These are phyloP conservation scores for Peronospora tabacina DNA, from an alignment of 352 stramenopile genomes.

Conservation along the genomic window DNA sequence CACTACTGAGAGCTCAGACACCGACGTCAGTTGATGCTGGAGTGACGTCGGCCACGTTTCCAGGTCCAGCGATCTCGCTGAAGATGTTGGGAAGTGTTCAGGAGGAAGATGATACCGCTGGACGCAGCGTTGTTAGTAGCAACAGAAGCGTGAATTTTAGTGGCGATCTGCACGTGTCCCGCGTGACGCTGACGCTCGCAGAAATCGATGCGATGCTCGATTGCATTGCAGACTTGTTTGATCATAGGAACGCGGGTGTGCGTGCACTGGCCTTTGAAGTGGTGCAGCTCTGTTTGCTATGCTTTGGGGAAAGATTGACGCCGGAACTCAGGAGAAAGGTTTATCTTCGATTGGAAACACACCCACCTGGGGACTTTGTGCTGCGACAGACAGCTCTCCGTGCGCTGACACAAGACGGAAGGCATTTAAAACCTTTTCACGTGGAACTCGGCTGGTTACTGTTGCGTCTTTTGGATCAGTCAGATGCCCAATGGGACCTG, in stretches of 20 bases:
- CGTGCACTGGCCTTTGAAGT: conserved; percentile 70
- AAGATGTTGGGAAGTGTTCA: conserved; percentile 24
- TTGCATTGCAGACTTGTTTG: conserved; percentile 63
- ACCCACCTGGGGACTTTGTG: conserved; percentile 45
- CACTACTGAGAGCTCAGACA: conserved; percentile 27
- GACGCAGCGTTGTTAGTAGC: conserved; percentile 6
- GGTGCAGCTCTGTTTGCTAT: conserved; percentile 51
- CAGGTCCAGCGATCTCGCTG: conserved; percentile 11
- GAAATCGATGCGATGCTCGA: conserved; percentile 60
- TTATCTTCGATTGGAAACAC: conserved; percentile 47
- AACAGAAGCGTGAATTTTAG: conserved; percentile 11
- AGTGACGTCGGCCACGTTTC: conserved; percentile 28
- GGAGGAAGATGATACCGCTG: conserved; percentile 14
- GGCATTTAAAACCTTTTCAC: conserved; percentile 55
- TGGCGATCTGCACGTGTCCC: conserved; percentile 8
- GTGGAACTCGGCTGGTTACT: conserved; percentile 70
- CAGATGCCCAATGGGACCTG: conserved; percentile 71
- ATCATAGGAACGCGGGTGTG: conserved; percentile 60
- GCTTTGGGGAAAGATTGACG: conserved; percentile 50
- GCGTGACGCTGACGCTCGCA: conserved; percentile 20
- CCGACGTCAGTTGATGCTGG: neutral
- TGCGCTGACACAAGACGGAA: conserved; percentile 54
- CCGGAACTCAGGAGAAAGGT: conserved; percentile 38
- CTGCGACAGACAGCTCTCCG: conserved; percentile 59
- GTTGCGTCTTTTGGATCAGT: conserved; percentile 67